phyloP scores from a whole-genome alignment of 345 rosid species.

The Citrus sp. region DNA sequence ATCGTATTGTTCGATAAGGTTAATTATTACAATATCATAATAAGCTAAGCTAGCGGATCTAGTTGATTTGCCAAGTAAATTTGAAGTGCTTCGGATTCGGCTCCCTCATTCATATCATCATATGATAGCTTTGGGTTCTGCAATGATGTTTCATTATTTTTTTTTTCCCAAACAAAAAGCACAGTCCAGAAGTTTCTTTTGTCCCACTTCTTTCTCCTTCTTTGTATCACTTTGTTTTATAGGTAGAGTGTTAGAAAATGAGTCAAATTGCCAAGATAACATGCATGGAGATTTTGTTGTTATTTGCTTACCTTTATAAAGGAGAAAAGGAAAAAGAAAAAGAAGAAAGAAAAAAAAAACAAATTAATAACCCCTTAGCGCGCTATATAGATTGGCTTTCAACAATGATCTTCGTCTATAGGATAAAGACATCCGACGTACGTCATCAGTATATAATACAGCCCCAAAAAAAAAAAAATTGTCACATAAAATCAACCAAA shows the following conservation, averaged over 20 bases:
- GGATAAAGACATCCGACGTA: too few species aligned
- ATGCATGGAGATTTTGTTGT: background rate
- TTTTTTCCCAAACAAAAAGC: conserved; percentile 10
- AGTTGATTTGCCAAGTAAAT: background rate
- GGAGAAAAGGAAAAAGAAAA: background rate
- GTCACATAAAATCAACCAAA: too few species aligned
- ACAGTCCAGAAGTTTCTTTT: conserved; percentile 31
- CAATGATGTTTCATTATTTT: background rate
- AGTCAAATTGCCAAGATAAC: background rate
- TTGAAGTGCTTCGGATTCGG: conserved; percentile 4
- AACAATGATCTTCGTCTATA: too few species aligned
- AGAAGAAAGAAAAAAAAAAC: background rate
- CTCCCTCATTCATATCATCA: background rate
- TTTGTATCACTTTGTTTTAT: background rate
- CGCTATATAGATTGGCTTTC: background rate
- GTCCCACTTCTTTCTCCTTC: background rate
- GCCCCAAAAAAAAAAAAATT: too few species aligned
- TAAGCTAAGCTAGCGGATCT: background rate
- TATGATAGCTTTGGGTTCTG: background rate
- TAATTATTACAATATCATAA: too few species aligned
- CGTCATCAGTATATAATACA: too few species aligned
- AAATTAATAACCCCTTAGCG: background rate
- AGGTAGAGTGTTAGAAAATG: background rate
- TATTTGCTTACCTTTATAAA: background rate
- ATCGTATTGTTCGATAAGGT: too few species aligned